Evolutionary conservation across 345 rosid genomes (phyloP), one percentile per base, ranked within the genome.

Genomic region (Arabis hirsuta): DNA sequence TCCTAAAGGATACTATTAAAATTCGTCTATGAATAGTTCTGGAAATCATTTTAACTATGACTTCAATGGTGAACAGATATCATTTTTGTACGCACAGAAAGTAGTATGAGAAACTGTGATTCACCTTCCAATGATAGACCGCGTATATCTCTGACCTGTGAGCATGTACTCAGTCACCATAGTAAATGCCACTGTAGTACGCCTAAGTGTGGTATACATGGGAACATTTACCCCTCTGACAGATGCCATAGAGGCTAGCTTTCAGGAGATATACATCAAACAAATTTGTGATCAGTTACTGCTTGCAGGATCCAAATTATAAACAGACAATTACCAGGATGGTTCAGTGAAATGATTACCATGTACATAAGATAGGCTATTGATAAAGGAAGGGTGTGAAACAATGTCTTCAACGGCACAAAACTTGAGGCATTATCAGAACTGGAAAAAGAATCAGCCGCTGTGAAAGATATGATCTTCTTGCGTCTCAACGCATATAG

Each of bases 151-250:
- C 81, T 92, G 92, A 56, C 97, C 84, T 10, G 94, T 86, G 39
- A 92, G 85, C 84, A 90, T 73, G 71, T 81, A 87, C 79, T 96
- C 99, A 80, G 88, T 81, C 60, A 87, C 72, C 99, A 96, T 92
- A 13, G 99, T 92, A 81, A 96, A 96, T 27, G 83, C 96, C 59
- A 96, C 91, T 1, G 97, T 96, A 0, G 96, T 96, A 73, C 99
- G 90, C 80, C 99, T 87, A 60, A 96, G 94, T 4, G 99, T 90
- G 60, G 99, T 96, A 74, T 96, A 96, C 99, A 96, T 92, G 55
- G 98, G 99, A 77, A 96, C 96, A 84, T 92, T 96, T 52, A 96
- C 99, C 65, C 99, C 98, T 43, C 98, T 97, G 39, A 96, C 81
- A 77, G 98, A 84, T 81, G 90, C 98, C 94, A 96, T 88, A 6